These are phyloP conservation scores for Ustilago bromivora DNA, from an alignment of 1,284 basidiomycete species.

Conservation along the genomic window DNA sequence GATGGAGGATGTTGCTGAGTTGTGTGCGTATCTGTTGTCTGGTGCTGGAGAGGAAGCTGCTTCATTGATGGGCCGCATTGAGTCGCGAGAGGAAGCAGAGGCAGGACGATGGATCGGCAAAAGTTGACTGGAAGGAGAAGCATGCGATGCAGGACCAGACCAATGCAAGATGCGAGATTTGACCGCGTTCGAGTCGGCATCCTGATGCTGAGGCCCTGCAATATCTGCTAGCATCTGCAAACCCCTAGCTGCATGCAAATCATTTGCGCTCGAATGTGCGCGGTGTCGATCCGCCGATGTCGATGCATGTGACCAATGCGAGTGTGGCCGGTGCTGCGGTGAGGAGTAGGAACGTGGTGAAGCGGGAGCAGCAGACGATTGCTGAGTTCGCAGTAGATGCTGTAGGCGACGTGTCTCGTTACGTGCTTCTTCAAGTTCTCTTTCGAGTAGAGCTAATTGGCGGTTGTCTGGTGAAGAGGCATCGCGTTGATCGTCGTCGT, in stretches of 20 bases:
- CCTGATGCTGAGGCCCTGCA: constrained; percentile 40
- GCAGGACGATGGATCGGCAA: constrained; percentile 4
- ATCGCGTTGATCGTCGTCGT: constrained; percentile 26
- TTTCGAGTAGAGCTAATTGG: constrained; percentile 16
- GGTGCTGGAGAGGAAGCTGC: background rate
- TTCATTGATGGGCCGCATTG: constrained; percentile 1
- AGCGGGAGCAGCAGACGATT: background rate
- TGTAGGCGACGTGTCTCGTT: constrained; percentile 31
- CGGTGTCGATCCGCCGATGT: constrained; percentile 1
- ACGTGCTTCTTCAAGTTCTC: constrained; percentile 25
- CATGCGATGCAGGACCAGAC: constrained; percentile 21
- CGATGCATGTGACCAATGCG: constrained; percentile 5
- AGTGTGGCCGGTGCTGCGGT: background rate
- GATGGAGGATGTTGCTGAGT: background rate
- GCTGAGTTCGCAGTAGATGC: constrained; percentile 21
- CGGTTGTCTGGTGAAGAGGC: constrained; percentile 2
- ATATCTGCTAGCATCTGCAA: constrained; percentile 53
- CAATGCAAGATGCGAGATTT: constrained; percentile 39
- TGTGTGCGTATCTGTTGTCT: background rate
- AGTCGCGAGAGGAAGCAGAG: constrained; percentile 1
- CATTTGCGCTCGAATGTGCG: constrained; percentile 19
- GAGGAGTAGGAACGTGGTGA: constrained; percentile 2
- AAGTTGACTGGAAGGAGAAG: constrained; percentile 16
- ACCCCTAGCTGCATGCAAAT: constrained; percentile 40
- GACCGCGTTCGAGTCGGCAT: constrained; percentile 33